Evolutionary conservation across 75 land plant genomes (phyloP).

Genomic region (Picea glauca): DNA sequence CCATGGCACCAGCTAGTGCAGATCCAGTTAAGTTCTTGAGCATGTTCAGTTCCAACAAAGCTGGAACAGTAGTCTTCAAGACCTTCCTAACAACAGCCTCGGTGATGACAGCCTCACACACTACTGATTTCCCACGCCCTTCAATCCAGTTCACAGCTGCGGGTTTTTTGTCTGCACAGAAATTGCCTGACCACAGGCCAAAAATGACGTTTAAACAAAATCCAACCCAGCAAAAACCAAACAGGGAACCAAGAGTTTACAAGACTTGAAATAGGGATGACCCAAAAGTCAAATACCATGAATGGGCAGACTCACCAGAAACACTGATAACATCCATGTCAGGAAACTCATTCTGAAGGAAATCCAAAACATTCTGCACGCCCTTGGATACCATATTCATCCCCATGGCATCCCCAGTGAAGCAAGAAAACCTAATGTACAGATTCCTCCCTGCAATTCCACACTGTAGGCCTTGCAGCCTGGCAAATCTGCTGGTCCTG

Average conservation of each 20-base stretch:
- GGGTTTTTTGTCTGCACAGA: constrained; percentile 40
- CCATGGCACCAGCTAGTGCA: constrained; percentile 81
- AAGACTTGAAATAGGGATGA: no score
- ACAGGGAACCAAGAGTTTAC: no score
- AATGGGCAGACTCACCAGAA: constrained; percentile 40
- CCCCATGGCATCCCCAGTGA: constrained; percentile 99
- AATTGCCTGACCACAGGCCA: constrained; percentile 42
- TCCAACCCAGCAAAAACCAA: no score
- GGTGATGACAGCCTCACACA: constrained; percentile 67
- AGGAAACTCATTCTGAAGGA: constrained; percentile 58
- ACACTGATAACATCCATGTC: constrained; percentile 83
- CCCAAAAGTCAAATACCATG: no score
- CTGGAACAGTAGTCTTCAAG: constrained; percentile 60
- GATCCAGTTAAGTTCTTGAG: constrained; percentile 81
- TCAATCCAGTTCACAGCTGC: constrained; percentile 75
- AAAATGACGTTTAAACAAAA: not conserved
- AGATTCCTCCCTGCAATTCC: constrained; percentile 79
- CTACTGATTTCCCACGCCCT: constrained; percentile 73
- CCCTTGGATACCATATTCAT: constrained; percentile 98
- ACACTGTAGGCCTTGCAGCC: constrained; percentile 67
- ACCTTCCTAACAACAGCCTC: constrained; percentile 67
- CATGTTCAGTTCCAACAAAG: constrained; percentile 78
- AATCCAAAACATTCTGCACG: constrained; percentile 77
- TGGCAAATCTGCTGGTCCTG: constrained; percentile 92
- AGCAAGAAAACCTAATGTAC: constrained; percentile 71